A percentile compares a stretch with the other conserved stretches of the same genome.
These are phyloP conservation scores for Alternaria conjuncta DNA, from an alignment of 2,329 filamentous ascomycete genomes.

Conservation along the genomic window DNA sequence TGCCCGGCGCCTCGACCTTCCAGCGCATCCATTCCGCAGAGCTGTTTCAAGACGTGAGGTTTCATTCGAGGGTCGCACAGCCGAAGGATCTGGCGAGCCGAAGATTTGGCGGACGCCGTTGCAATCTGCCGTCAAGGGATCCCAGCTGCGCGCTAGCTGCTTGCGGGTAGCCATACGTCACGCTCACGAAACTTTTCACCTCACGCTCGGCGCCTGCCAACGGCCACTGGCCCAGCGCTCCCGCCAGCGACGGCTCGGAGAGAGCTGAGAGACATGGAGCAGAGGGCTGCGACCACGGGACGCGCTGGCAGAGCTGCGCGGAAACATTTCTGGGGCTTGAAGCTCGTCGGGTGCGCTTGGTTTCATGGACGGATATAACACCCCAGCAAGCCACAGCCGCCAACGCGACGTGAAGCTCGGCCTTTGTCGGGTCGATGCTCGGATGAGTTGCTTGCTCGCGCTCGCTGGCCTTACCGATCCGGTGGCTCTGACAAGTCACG, in stretches of 20 bases:
- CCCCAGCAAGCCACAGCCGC: conserved; percentile 31
- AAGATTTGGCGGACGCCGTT: conserved; percentile 21
- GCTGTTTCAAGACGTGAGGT: conserved; percentile 17
- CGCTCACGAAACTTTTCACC: conserved; percentile 22
- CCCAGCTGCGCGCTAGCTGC: conserved; percentile 10
- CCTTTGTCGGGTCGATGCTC: conserved; percentile 25
- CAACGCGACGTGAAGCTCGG: conserved; percentile 22
- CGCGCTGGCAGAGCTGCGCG: neutral
- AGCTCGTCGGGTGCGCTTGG: conserved; percentile 18
- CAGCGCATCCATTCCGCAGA: conserved; percentile 17
- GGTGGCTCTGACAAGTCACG: conserved; percentile 17
- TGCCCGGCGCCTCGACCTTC: conserved; percentile 11
- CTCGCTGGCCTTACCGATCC: conserved; percentile 15
- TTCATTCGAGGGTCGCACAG: conserved; percentile 17
- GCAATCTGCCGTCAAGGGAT: conserved; percentile 10
- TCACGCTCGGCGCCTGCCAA: conserved; percentile 8
- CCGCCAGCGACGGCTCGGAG: neutral
- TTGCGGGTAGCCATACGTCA: conserved; percentile 18
- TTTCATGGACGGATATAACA: conserved; percentile 31
- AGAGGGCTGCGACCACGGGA: neutral
- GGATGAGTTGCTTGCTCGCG: conserved; percentile 26
- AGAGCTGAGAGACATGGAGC: neutral
- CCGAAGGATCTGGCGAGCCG: conserved; percentile 14
- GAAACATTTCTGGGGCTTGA: conserved; percentile 3
- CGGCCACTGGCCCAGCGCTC: neutral